These are phyloP conservation scores for Calocybe cyanea DNA, from an alignment of 768 basidiomycete species.

Conservation along the genomic window DNA sequence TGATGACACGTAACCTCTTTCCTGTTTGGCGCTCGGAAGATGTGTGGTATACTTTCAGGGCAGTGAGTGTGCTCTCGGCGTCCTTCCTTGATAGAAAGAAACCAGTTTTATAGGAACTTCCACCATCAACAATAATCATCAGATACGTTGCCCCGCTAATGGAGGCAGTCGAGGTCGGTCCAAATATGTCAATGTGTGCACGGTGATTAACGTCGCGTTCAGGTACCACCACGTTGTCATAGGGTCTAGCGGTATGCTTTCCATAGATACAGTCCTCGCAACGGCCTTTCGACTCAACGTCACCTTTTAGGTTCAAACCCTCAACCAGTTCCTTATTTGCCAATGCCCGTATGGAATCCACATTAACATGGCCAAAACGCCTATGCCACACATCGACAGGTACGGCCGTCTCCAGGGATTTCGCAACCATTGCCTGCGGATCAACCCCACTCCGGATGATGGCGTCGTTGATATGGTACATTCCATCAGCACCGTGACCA, in stretches of 20 bases:
- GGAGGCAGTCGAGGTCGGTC: not conserved
- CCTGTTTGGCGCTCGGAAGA: not conserved
- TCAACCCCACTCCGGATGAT: too few species aligned
- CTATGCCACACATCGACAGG: too few species aligned
- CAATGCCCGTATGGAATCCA: too few species aligned
- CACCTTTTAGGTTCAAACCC: too few species aligned
- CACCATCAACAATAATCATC: not conserved
- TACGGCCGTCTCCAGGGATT: constrained; percentile 15
- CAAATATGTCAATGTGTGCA: not conserved
- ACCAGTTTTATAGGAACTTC: not conserved
- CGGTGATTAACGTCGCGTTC: too few species aligned
- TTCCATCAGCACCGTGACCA: not conserved
- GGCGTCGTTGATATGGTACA: not conserved
- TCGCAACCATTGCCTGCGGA: constrained; percentile 6
- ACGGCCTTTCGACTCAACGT: too few species aligned
- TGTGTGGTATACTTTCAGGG: not conserved
- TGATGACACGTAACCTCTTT: not conserved
- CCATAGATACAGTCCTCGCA: too few species aligned
- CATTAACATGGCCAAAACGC: too few species aligned
- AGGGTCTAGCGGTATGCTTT: too few species aligned
- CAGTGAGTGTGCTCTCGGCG: not conserved
- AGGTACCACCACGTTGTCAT: too few species aligned
- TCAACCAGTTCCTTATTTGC: too few species aligned
- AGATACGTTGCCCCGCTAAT: not conserved
- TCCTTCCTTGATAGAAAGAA: not conserved